Base-by-base conservation (phyloP, 345 rosid genomes). In the Nasturtium officinale region DNA sequence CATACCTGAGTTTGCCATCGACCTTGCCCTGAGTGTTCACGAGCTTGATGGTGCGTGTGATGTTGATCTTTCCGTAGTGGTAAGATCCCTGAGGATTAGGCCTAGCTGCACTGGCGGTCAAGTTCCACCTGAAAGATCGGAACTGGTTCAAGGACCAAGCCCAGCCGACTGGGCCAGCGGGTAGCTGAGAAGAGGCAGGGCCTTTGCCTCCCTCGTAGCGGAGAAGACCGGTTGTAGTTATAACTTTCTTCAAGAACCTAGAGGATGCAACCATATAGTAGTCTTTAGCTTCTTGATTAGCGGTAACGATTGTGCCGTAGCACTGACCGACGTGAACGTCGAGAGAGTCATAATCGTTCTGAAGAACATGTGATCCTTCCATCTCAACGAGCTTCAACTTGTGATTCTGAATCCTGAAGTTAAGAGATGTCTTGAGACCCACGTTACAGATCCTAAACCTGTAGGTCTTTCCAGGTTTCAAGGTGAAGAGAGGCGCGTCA, bases 71-170 rank as follows among this genome's bases (percentile, higher is more conserved):
- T 63, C 90, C 96, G 10, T 89, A 89, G 57, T 83, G 96, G 84
- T 84, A 89, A 2, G 96, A 89, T 35, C 96, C 96, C 47, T 89
- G 96, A 35, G 96, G 96, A 69, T 89, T 89, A n/a, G 96, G 96
- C 79, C 96, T 85, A 20, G 91, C 95, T 1, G 95, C 91, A 45
- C 86, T 83, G 48, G 95, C 84, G 3, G 96, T 89, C 61, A 89
- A 81, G 79, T 89, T 89, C 92, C 96, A 89, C 46, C 96, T 76
- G 79, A 85, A 85, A 45, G 96, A 73, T 8, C 92, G 83, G 78
- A 89, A 87, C 62, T 89, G 96, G 65, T 89, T 87, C 62, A 87
- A 74, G 0, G 96, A 89, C 92, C 90, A 89, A 9, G 81, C 89
- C 96, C 90, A 87, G 8, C 90, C 89, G 7, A 74, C 83, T 1